Evolutionary conservation across 1,284 basidiomycete genomes (phyloP), one percentile per base, ranked within the genome.

Genomic region (Microbotryum intermedium): DNA sequence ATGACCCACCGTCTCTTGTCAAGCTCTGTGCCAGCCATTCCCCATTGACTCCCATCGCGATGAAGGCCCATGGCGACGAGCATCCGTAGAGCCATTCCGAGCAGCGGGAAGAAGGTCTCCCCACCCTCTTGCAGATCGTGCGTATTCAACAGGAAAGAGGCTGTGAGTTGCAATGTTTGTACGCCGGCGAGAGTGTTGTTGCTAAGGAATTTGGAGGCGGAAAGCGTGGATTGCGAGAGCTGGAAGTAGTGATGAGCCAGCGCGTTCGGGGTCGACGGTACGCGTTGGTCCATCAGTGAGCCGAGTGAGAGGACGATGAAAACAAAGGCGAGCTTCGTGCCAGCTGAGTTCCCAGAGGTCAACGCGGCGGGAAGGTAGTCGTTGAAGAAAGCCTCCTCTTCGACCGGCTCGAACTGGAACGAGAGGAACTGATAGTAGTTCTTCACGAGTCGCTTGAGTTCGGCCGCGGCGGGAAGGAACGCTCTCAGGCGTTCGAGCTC

Each of bases 271-370:
- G 56, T 72, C 6, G 70, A 34, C 3, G 65, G 68, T 4, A 43
- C 30, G 29, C 55, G 44, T 1, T 66, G 63, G 47, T 72, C 70
- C 59, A 73, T 71, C 18, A 70, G 59, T 9, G 58, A 39, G 20
- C 69, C 72, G 48, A 73, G 67, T 1, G 68, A 60, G 26, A 73
- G 54, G 29, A 73, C 46, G 44, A 70, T 61, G 58, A 70, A 70
- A 50, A 72, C 58, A 30, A 68, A 62, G 20, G 70, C 69, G 29
- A 74, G 61, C 44, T 67, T 62, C 7, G 63, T 53, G n/a, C 62
- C 56, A 6, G 60, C 53, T 6, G 59, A 55, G 8, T 62, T 50
- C 21, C 54, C 51, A 5, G 60, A 53, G 3, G 51, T 50, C 39
- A 53, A 64, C 0, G 69, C 65, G 16, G 53, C 47, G 16, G 60